Evolutionary conservation across 768 basidiomycete genomes (phyloP).

Genomic region (Leccinellum luteum): DNA sequence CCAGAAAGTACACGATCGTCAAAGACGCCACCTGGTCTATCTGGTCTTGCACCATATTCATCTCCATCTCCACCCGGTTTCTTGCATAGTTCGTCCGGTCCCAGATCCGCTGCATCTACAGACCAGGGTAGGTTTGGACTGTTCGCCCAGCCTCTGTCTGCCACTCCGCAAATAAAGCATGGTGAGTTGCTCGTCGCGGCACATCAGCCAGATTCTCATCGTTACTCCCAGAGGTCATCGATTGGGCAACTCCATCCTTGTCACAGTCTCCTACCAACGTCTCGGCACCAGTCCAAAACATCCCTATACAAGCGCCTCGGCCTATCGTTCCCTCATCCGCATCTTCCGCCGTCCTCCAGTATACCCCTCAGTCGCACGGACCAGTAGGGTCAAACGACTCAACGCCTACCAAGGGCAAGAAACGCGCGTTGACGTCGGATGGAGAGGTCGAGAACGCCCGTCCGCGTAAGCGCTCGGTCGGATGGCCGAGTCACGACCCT

Average conservation of each 20-base stretch:
- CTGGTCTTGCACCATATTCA: slow-evolving; percentile 30
- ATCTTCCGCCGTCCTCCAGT: slow-evolving; percentile 34
- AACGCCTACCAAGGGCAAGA: slow-evolving; percentile 37
- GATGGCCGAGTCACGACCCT: slow-evolving; percentile 50
- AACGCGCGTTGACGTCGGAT: slow-evolving; percentile 36
- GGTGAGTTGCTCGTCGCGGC: slow-evolving; percentile 20
- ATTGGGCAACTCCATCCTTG: slow-evolving; percentile 22
- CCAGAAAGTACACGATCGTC: slow-evolving; percentile 34
- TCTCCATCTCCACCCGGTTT: slow-evolving; percentile 37
- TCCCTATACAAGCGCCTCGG: slow-evolving; percentile 31
- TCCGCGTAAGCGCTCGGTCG: slow-evolving; percentile 34
- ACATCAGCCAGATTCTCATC: not conserved
- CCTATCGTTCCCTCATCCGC: slow-evolving; percentile 28
- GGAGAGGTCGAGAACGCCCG: slow-evolving; percentile 25
- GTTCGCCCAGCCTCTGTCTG: slow-evolving; percentile 15
- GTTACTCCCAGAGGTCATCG: slow-evolving; percentile 18
- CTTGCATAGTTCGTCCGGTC: slow-evolving; percentile 30
- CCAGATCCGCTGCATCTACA: slow-evolving; percentile 14
- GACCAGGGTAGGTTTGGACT: slow-evolving; percentile 21
- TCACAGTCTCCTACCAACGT: slow-evolving; percentile 15
- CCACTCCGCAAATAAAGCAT: slow-evolving; percentile 29
- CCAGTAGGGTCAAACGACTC: slow-evolving; percentile 18
- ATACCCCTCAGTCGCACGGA: slow-evolving; percentile 19
- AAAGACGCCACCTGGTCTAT: slow-evolving; percentile 32
- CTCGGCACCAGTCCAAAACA: slow-evolving; percentile 14